Percentiles rank a stretch among this genome's conserved stretches.
These are phyloP conservation scores for Cucumis melo DNA, from an alignment of 306 rosid genomes.

Conservation along the genomic window DNA sequence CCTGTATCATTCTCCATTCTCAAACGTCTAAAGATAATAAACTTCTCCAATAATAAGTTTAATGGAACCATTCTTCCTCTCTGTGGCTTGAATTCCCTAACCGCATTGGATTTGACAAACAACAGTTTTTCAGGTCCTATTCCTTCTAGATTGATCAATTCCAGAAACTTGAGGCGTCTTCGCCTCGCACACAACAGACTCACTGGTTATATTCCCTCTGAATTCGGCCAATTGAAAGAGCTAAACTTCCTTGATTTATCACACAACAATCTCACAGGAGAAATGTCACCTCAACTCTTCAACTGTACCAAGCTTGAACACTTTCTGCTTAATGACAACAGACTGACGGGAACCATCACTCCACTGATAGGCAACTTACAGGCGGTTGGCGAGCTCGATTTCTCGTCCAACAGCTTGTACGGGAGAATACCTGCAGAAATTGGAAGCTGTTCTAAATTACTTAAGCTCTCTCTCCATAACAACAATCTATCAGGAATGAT, in stretches of 20 bases:
- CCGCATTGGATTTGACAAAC: conserved; percentile 72
- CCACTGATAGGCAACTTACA: conserved; percentile 53
- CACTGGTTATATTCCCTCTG: conserved; percentile 47
- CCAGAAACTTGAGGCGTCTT: conserved; percentile 56
- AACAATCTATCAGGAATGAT: conserved; percentile 66
- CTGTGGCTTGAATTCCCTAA: conserved; percentile 45
- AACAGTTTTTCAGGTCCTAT: conserved; percentile 86
- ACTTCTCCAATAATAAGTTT: conserved; percentile 71
- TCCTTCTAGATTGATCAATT: conserved; percentile 45
- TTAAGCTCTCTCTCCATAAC: conserved; percentile 60
- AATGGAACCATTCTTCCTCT: conserved; percentile 67
- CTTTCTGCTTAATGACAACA: conserved; percentile 50
- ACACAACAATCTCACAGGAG: conserved; percentile 55
- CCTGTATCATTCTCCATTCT: conserved; percentile 54
- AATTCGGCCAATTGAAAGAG: conserved; percentile 39
- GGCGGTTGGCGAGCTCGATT: conserved; percentile 75
- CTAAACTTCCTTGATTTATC: conserved; percentile 81
- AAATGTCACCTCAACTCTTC: conserved; percentile 38
- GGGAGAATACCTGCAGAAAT: conserved; percentile 58
- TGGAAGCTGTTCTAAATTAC: conserved; percentile 63
- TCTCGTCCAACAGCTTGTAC: conserved; percentile 57
- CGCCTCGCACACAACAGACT: conserved; percentile 69
- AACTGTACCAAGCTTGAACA: conserved; percentile 52
- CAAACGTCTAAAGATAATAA: conserved; percentile 64
- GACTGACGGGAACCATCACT: conserved; percentile 41